Base-by-base conservation (phyloP, 768 basidiomycete species). In the Tricholoma furcatifolium region DNA sequence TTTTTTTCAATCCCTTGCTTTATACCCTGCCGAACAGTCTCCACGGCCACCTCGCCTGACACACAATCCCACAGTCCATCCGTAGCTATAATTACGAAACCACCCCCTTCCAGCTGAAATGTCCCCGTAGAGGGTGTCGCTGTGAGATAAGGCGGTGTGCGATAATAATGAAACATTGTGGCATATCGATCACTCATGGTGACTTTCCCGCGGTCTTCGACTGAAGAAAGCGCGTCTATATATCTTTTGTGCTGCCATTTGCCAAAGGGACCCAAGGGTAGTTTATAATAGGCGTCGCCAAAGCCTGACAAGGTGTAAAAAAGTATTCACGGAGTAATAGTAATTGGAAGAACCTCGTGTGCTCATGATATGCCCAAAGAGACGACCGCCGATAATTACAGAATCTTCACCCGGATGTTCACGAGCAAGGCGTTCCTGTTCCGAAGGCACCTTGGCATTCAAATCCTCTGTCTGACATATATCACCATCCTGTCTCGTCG, bases 1-100 rank as follows among this genome's bases (percentile, higher is more conserved):
- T 71, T 51, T 7, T 27, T 62, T n/a, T 47, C 53, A 18, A 52
- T 58, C 9, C 55, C 58, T 30, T 51, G 49, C 7, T 47, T 53
- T 14, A 64, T 42, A 15, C 71, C 68, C 10, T 50, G 49, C 11
- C 53, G 52, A 15, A 82, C 72, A 34, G 76, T 70, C 2, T 70
- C 68, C 39, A 76, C 73, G 10, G 76, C 76, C 21, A 74, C 74
- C 50, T 77, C 68, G 60, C 71, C 80, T 35, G 78, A 73, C 30
- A 82, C 64, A 41, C 75, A 64, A 57, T 84, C 82, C 75, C 78
- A 84, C 10, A 84, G 63, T 1, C 82, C 82, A 58, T 83, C 81
- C 1, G 78, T 77, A 11, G 77, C 82, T 43, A 82, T 64, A 27
- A 83, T 73, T 20, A 82, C 59, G 59, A 83, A 72, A 43, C 72